Evolutionary conservation across 2,329 filamentous ascomycete species (phyloP).

Genomic region (Elsinoe ampelina): DNA sequence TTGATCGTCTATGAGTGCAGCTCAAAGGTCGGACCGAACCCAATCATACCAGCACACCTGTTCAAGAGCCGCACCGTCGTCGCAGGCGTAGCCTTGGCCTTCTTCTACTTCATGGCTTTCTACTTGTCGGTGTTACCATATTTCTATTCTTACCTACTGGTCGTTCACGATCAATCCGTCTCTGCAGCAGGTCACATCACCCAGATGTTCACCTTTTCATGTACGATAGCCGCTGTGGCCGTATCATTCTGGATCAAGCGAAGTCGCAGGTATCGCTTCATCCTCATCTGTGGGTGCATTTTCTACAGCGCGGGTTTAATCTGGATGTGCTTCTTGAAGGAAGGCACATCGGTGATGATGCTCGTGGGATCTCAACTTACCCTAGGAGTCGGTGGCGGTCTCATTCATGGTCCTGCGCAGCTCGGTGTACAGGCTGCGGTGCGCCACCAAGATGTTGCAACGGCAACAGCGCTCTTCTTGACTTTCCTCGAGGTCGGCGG

Average conservation of each 20-base stretch:
- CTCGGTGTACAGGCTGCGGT: conserved; percentile 48
- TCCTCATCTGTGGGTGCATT: background rate
- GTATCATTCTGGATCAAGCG: conserved; percentile 57
- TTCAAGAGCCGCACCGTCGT: conserved; percentile 55
- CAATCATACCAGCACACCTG: conserved; percentile 50
- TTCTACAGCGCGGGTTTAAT: background rate
- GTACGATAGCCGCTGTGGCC: conserved; percentile 51
- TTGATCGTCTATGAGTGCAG: conserved; percentile 49
- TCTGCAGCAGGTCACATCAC: conserved; percentile 53
- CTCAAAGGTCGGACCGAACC: conserved; percentile 43
- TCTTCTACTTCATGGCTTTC: conserved; percentile 66
- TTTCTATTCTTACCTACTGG: conserved; percentile 58
- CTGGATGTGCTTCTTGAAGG: conserved; percentile 14
- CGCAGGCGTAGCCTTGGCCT: conserved; percentile 52
- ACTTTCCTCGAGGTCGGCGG: conserved; percentile 47
- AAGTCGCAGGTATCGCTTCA: conserved; percentile 44
- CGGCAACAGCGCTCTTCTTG: conserved; percentile 48
- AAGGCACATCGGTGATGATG: conserved; percentile 35
- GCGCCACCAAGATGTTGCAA: conserved; percentile 44
- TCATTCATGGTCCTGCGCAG: conserved; percentile 48
- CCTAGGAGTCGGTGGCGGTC: conserved; percentile 46
- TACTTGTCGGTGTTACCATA: conserved; percentile 61
- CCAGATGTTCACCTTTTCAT: conserved; percentile 56
- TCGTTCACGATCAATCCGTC: conserved; percentile 52
- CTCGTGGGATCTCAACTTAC: conserved; percentile 45